These are phyloP conservation scores for Rickenella mellea DNA, from an alignment of 768 basidiomycete genomes.

Conservation along the genomic window DNA sequence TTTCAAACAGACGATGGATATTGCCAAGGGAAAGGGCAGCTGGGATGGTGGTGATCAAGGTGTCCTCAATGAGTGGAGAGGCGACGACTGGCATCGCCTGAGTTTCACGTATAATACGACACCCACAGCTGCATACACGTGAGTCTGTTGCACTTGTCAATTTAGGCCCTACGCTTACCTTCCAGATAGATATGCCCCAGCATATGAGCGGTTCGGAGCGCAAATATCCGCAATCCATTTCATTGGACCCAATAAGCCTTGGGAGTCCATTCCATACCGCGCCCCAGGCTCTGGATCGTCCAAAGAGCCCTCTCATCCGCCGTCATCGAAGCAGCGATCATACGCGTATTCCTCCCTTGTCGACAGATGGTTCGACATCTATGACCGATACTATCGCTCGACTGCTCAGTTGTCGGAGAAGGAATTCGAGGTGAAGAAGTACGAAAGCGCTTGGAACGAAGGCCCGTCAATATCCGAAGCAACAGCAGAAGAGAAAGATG, in stretches of 20 bases:
- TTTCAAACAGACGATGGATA: constrained; percentile 60
- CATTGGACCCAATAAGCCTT: constrained; percentile 94
- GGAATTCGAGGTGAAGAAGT: constrained; percentile 56
- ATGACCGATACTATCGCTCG: constrained; percentile 79
- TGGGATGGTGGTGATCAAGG: constrained; percentile 99
- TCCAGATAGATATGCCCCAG: constrained; percentile 92
- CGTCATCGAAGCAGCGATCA: constrained; percentile 27
- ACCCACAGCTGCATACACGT: constrained; percentile 95
- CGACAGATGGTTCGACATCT: constrained; percentile 85
- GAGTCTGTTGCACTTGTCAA: constrained; percentile 23
- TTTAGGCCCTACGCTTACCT: not conserved
- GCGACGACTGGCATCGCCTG: constrained; percentile 80
- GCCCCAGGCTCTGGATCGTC: constrained; percentile 39
- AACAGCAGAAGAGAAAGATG: constrained; percentile 13
- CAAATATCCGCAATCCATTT: constrained; percentile 86
- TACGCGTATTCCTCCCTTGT: constrained; percentile 78
- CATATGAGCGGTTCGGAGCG: constrained; percentile 87
- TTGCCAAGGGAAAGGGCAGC: constrained; percentile 71
- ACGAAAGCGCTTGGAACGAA: constrained; percentile 71
- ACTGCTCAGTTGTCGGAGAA: constrained; percentile 29
- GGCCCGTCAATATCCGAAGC: not conserved
- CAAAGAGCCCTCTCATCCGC: constrained; percentile 7
- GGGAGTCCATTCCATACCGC: constrained; percentile 68
- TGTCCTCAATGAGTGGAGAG: constrained; percentile 91
- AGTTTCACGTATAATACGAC: constrained; percentile 99